Evolutionary conservation across 371 early-diverging fungal species (phyloP).

Genomic region (Syncephalastrum sp.): DNA sequence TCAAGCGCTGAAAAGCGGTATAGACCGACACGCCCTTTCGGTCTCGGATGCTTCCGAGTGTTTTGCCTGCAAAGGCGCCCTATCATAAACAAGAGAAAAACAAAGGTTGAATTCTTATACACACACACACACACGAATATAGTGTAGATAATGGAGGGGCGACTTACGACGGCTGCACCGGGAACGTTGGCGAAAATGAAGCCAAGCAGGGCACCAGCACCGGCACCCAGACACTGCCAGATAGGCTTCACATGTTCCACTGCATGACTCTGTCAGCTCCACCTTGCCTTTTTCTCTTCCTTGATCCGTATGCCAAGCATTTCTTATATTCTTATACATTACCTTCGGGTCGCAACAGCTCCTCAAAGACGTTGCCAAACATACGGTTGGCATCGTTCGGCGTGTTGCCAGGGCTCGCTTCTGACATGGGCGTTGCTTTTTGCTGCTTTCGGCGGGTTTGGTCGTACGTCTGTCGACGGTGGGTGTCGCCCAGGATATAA

Average conservation of each 20-base stretch:
- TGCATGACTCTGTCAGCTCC: background rate
- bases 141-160: background rate
- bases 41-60: slow-evolving; percentile 28
- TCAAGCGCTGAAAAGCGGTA: slow-evolving; percentile 40
- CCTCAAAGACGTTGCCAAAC: slow-evolving; percentile 35
- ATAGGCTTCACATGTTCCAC: slow-evolving; percentile 28
- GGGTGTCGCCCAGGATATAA: slow-evolving; percentile 72
- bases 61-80: slow-evolving; percentile 28
- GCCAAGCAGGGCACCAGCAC: slow-evolving; percentile 29
- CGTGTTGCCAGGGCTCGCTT: slow-evolving; percentile 8
- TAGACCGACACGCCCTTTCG: slow-evolving; percentile 44
- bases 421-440: slow-evolving; percentile 3
- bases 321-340: no score
- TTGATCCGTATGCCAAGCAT: background rate
- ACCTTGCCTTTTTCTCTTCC: background rate
- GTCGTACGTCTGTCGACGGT: slow-evolving; percentile 79
- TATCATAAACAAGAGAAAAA: slow-evolving; percentile 3
- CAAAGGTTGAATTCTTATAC: no score
- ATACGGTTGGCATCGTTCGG: slow-evolving; percentile 22
- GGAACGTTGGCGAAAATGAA: slow-evolving; percentile 35
- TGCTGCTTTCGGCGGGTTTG: slow-evolving; percentile 47
- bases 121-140: background rate
- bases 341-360: slow-evolving; percentile 32
- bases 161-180: slow-evolving; percentile 31
- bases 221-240: slow-evolving; percentile 30